Evolutionary conservation across 176 grass and related monocot genomes (phyloP).

Genomic region (Phoenix roebelenii): DNA sequence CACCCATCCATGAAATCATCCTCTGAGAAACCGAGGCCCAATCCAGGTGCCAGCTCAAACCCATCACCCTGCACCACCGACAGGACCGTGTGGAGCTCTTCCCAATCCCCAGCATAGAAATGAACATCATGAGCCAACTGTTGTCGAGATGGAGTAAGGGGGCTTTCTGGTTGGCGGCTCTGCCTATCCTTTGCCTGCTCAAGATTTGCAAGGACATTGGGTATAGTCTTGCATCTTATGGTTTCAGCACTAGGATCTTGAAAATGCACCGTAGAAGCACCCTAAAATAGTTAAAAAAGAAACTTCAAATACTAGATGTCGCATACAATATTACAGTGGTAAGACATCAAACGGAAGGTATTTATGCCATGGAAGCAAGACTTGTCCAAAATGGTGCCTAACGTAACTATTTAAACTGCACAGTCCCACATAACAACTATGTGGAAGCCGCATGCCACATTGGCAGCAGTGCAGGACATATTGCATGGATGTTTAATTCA

Average conservation of each 20-base stretch:
- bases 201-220: conserved; percentile 86
- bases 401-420: too few species aligned
- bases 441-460: too few species aligned
- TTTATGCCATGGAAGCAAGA: too few species aligned
- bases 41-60: conserved; percentile 16
- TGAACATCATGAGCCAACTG: conserved; percentile 50
- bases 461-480: too few species aligned
- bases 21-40: conserved; percentile 75
- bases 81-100: conserved; percentile 70
- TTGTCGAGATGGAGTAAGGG: conserved; percentile 80
- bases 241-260: conserved; percentile 90
- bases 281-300: conserved; percentile 24
- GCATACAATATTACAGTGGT: too few species aligned
- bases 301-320: too few species aligned
- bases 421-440: too few species aligned
- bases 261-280: conserved; percentile 80
- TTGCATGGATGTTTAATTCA: too few species aligned
- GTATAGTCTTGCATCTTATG: conserved; percentile 73
- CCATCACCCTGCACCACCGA: conserved; percentile 44
- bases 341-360: too few species aligned
- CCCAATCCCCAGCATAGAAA: conserved; percentile 87
- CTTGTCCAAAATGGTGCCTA: too few species aligned
- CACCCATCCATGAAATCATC: conserved; percentile 76
- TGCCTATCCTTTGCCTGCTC: conserved; percentile 69
- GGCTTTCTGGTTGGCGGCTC: conserved; percentile 71